These are phyloP conservation scores for Monosiga brevicollis DNA, from an alignment of 78 protist species.

Conservation along the genomic window DNA sequence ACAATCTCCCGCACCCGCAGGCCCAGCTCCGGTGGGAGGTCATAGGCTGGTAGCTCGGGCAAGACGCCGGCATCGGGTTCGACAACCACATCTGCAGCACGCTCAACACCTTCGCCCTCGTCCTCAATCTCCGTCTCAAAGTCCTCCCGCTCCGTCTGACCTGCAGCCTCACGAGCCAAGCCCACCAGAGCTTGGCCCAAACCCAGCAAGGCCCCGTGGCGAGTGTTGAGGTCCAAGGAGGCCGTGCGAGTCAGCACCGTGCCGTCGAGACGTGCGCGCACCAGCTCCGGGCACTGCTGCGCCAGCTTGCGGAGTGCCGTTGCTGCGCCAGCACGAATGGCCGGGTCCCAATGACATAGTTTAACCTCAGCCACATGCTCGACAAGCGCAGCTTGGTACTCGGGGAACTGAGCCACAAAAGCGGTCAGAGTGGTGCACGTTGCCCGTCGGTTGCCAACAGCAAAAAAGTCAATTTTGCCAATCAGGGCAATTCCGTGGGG, in stretches of 20 bases:
- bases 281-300: neutral
- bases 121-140: too few species aligned
- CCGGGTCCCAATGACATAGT: constrained; percentile 73
- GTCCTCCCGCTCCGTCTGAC: too few species aligned
- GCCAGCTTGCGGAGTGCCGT: neutral
- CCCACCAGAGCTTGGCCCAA: too few species aligned
- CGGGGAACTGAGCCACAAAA: neutral
- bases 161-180: too few species aligned
- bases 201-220: too few species aligned
- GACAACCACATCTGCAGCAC: too few species aligned
- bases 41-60: too few species aligned
- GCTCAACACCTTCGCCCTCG: too few species aligned
- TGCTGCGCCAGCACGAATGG: constrained; percentile 6
- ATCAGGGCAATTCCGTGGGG: constrained; percentile 90
- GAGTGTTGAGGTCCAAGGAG: neutral
- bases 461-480: constrained; percentile 74
- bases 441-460: constrained; percentile 51
- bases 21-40: too few species aligned
- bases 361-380: constrained; percentile 45
- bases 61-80: too few species aligned
- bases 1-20: too few species aligned
- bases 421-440: constrained; percentile 33
- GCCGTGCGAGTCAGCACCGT: neutral
- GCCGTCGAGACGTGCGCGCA: neutral
- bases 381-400: constrained; percentile 44